phyloP scores from a whole-genome alignment of 2,329 filamentous ascomycete genomes.

The Fusarium sp. region DNA sequence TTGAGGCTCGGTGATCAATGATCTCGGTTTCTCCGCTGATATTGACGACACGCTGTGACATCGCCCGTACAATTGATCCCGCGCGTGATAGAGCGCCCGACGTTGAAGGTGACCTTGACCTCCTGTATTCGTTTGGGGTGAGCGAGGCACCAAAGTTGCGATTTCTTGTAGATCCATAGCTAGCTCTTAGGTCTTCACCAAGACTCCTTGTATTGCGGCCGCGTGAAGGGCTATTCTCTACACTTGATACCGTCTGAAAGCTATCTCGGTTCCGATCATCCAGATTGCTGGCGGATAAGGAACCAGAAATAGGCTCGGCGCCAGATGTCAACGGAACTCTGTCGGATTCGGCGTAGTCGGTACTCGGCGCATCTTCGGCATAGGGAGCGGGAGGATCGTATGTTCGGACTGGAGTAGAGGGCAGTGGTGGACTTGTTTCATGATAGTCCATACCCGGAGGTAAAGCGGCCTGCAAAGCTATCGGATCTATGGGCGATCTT shows the following conservation, averaged over 20 bases:
- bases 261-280: conserved; percentile 65
- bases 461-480: conserved; percentile 67
- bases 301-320: conserved; percentile 67
- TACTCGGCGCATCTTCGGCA: conserved; percentile 51
- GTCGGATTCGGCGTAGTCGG: conserved; percentile 67
- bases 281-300: conserved; percentile 57
- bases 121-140: conserved; percentile 63
- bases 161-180: conserved; percentile 63
- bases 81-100: conserved; percentile 76
- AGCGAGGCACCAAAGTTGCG: conserved; percentile 70
- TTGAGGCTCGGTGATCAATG: conserved; percentile 77
- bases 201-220: conserved; percentile 67
- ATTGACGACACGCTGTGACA: conserved; percentile 98
- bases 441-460: conserved; percentile 63
- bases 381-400: conserved; percentile 54
- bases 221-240: conserved; percentile 68
- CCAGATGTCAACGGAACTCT: conserved; percentile 68
- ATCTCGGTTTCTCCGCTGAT: conserved; percentile 92
- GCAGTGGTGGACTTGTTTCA: conserved; percentile 24
- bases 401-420: conserved; percentile 47
- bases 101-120: conserved; percentile 73
- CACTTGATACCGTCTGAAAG: conserved; percentile 68
- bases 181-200: conserved; percentile 69
- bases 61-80: conserved; percentile 81
- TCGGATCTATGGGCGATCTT: conserved; percentile 66